phyloP scores from a whole-genome alignment of 2,329 filamentous ascomycete genomes.

The Cercospora sp. region DNA sequence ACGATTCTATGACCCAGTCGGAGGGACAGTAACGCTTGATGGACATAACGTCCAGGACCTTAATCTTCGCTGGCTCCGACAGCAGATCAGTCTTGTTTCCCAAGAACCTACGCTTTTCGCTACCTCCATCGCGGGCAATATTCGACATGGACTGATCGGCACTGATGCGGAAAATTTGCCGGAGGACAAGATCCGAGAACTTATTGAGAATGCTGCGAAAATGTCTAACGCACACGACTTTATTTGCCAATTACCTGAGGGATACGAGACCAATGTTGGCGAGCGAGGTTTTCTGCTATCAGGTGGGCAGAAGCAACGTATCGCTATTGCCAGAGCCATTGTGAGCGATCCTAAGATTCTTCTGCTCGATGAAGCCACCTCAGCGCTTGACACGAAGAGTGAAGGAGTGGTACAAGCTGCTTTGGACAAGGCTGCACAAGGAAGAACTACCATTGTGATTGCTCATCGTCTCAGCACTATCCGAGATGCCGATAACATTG shows the following conservation, averaged over 20 bases:
- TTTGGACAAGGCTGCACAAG: slow-evolving; percentile 79
- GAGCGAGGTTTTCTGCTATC: slow-evolving; percentile 90
- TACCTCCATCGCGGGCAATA: slow-evolving; percentile 86
- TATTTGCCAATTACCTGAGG: slow-evolving; percentile 75
- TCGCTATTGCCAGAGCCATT: slow-evolving; percentile 87
- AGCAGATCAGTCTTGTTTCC: slow-evolving; percentile 87
- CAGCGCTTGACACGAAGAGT: slow-evolving; percentile 88
- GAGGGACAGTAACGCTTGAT: slow-evolving; percentile 76
- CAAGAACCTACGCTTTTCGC: slow-evolving; percentile 92
- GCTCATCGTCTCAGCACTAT: slow-evolving; percentile 71
- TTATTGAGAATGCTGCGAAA: slow-evolving; percentile 78
- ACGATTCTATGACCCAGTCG: slow-evolving; percentile 88
- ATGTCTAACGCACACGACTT: slow-evolving; percentile 96
- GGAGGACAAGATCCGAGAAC: slow-evolving; percentile 66
- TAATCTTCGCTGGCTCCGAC: slow-evolving; percentile 87
- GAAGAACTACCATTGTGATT: slow-evolving; percentile 92
- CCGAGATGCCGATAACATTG: slow-evolving; percentile 64
- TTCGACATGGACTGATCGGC: slow-evolving; percentile 85
- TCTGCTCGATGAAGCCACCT: slow-evolving; percentile 92
- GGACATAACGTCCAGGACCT: slow-evolving; percentile 77
- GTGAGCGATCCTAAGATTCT: slow-evolving; percentile 91
- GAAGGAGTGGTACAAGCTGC: slow-evolving; percentile 94
- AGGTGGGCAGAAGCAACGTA: slow-evolving; percentile 91
- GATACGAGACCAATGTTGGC: slow-evolving; percentile 92
- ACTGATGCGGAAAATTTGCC: slow-evolving; percentile 70